phyloP scores from a whole-genome alignment of 441 rosid genomes.

The Croton laevigatus region DNA sequence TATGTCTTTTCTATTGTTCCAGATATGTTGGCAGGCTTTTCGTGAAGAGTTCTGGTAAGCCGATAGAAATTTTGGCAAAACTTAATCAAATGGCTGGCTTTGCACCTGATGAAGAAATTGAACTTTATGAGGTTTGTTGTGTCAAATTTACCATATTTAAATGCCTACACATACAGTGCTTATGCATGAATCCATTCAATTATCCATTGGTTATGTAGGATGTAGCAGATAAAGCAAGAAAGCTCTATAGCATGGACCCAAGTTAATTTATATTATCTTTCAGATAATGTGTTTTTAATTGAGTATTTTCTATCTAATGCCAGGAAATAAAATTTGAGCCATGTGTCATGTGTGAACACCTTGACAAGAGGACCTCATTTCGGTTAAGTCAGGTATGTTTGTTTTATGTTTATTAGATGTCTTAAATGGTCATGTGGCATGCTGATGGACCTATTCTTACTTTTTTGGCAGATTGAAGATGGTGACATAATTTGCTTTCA shows the following conservation, averaged over 20 bases:
- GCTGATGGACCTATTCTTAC: not conserved
- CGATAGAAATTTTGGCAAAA: constrained; percentile 68
- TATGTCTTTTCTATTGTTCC: constrained; percentile 30
- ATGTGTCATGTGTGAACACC: constrained; percentile 88
- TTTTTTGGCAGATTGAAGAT: constrained; percentile 77
- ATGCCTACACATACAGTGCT: not conserved
- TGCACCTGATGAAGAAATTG: constrained; percentile 79
- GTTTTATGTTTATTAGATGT: constrained; percentile 13
- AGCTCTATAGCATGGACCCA: not conserved
- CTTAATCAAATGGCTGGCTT: constrained; percentile 91
- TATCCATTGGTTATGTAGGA: not conserved
- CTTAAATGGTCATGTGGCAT: constrained; percentile 13
- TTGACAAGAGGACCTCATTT: constrained; percentile 79
- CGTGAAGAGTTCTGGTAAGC: constrained; percentile 75
- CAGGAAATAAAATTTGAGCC: constrained; percentile 99
- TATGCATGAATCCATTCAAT: not conserved
- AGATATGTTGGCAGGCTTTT: constrained; percentile 88
- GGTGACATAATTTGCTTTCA: constrained; percentile 98
- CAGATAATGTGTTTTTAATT: constrained; percentile 13
- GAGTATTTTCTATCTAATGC: constrained; percentile 16
- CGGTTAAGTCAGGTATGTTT: constrained; percentile 67
- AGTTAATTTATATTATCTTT: constrained; percentile 1
- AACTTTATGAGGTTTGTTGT: constrained; percentile 78
- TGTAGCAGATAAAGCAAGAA: not conserved
- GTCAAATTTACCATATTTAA: not conserved